These are phyloP conservation scores for Aspergillus melleus DNA, from an alignment of 2,329 filamentous ascomycete genomes.

Conservation along the genomic window DNA sequence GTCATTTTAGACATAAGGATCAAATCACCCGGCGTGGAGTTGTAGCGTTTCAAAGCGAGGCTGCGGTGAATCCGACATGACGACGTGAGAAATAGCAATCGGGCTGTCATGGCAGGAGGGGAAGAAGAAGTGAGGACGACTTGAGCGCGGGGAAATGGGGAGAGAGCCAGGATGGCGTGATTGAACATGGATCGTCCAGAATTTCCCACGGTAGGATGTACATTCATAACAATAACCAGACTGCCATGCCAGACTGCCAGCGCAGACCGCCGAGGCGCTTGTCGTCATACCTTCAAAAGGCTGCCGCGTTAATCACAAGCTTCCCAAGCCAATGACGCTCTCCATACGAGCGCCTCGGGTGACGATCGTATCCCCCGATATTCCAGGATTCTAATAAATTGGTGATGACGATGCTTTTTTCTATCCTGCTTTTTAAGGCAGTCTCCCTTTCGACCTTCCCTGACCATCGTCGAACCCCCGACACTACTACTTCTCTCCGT, in stretches of 20 bases:
- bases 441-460: not conserved
- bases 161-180: too few relatives aligned
- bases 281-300: constrained; percentile 13
- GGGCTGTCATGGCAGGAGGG: too few relatives aligned
- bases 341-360: constrained; percentile 5
- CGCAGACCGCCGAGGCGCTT: constrained; percentile 14
- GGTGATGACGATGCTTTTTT: not conserved
- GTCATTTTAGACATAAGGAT: constrained; percentile 2
- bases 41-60: constrained; percentile 79
- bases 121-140: too few relatives aligned
- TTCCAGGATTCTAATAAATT: not conserved
- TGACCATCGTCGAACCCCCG: not conserved
- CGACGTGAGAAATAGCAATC: not conserved
- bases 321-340: not conserved
- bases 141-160: too few relatives aligned
- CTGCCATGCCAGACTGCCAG: not conserved
- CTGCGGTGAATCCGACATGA: constrained; percentile 38
- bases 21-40: constrained; percentile 74
- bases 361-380: constrained; percentile 3
- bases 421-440: not conserved
- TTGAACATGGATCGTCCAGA: too few relatives aligned
- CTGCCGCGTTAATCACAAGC: constrained; percentile 14
- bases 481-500: not conserved
- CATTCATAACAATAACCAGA: too few relatives aligned
- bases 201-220: too few relatives aligned